Conservation (phyloP, 2,329 filamentous ascomycete species). For the Coniochaeta prunicola region DNA sequence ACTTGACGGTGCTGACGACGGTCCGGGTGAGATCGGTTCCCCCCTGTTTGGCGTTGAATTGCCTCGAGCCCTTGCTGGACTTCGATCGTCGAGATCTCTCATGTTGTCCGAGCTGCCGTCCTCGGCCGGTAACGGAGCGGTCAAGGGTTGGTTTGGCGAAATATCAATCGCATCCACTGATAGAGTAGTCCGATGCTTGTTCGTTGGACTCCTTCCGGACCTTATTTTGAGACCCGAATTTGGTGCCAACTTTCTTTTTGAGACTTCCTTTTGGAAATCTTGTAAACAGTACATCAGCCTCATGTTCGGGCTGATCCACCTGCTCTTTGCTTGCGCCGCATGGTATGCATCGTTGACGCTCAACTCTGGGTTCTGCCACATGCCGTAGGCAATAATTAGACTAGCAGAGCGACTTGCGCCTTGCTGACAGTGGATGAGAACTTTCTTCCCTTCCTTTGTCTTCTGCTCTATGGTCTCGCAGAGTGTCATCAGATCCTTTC, state of each 20-base stretch:
- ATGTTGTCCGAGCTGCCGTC: constrained; percentile 33
- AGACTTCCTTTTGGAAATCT: constrained; percentile 64
- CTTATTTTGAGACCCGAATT: constrained; percentile 41
- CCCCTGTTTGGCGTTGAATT: constrained; percentile 43
- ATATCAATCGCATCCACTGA: constrained; percentile 52
- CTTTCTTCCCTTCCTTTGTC: constrained; percentile 66
- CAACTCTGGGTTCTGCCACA: constrained; percentile 70
- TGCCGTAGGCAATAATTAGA: constrained; percentile 77
- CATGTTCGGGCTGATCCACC: constrained; percentile 90
- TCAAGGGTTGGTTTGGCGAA: constrained; percentile 48
- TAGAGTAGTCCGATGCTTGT: constrained; percentile 51
- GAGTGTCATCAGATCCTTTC: constrained; percentile 65
- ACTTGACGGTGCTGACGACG: constrained; percentile 59
- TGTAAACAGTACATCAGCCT: constrained; percentile 84
- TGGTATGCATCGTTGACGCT: constrained; percentile 81
- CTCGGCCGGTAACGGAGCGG: constrained; percentile 52
- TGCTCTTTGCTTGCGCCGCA: constrained; percentile 70
- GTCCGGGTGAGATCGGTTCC: constrained; percentile 50
- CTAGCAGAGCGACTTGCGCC: constrained; percentile 80
- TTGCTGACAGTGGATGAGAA: constrained; percentile 80
- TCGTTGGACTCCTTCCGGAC: constrained; percentile 44
- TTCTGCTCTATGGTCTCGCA: constrained; percentile 71
- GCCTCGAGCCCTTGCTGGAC: constrained; percentile 39
- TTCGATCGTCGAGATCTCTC: constrained; percentile 30
- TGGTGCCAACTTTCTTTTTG: constrained; percentile 38